Percentiles rank a stretch among this genome's conserved stretches.
Conservation (phyloP, 495 filamentous ascomycete genomes). For the Collariella sp. region DNA sequence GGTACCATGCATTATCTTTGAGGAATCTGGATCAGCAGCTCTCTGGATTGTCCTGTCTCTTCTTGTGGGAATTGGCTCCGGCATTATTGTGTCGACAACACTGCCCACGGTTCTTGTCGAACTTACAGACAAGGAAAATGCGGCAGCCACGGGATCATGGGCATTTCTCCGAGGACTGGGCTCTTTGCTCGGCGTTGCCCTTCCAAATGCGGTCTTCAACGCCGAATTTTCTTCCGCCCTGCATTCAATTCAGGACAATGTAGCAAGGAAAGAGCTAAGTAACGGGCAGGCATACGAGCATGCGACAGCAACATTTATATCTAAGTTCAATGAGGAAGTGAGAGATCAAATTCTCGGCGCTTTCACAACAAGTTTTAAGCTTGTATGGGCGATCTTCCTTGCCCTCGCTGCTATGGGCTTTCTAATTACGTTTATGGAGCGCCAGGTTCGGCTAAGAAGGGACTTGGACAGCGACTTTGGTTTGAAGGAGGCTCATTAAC, state of each 20-base stretch:
- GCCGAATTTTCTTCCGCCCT: slow-evolving; percentile 18
- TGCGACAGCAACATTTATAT: not conserved
- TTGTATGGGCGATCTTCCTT: slow-evolving; percentile 15
- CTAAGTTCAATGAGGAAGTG: not conserved
- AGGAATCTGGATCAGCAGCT: slow-evolving; percentile 16
- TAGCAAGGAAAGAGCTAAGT: not conserved
- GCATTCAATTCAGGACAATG: not conserved
- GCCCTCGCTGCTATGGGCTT: slow-evolving; percentile 16
- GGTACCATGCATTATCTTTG: slow-evolving; percentile 32
- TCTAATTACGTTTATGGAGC: slow-evolving; percentile 27
- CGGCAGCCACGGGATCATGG: slow-evolving; percentile 36
- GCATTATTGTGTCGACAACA: slow-evolving; percentile 29
- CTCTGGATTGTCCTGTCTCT: slow-evolving; percentile 29
- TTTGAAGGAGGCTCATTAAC: slow-evolving; percentile 5
- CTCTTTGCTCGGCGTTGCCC: slow-evolving; percentile 38
- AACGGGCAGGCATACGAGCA: slow-evolving; percentile 5
- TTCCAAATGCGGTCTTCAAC: slow-evolving; percentile 46
- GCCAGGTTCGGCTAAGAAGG: slow-evolving; percentile 27
- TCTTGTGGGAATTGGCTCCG: slow-evolving; percentile 26
- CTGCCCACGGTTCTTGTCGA: slow-evolving; percentile 22
- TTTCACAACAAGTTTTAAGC: slow-evolving; percentile 9
- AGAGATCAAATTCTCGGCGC: slow-evolving; percentile 2
- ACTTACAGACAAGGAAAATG: slow-evolving; percentile 37
- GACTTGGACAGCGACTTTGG: slow-evolving; percentile 34
- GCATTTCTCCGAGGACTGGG: slow-evolving; percentile 43